Evolutionary conservation across 2,329 filamentous ascomycete species (phyloP).

Genomic region (Podosphaera fusca): DNA sequence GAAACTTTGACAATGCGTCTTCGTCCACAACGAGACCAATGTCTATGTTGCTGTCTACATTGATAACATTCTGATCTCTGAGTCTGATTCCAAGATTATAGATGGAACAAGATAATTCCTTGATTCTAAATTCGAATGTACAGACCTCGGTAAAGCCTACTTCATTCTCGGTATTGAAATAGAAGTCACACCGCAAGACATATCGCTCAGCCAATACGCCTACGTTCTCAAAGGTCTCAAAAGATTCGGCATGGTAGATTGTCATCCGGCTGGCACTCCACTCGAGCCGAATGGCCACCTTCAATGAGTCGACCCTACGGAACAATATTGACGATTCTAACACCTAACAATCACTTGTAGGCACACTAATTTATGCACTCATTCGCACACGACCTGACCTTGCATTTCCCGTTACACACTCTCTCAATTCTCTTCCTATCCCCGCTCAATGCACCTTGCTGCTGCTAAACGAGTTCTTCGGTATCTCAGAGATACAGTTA

Average conservation of each 20-base stretch:
- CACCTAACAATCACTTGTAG: not conserved
- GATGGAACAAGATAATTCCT: not conserved
- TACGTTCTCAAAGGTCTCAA: not conserved
- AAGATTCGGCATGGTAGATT: not conserved
- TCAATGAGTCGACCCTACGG: not conserved
- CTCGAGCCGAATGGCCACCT: not conserved
- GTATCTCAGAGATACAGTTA: not conserved
- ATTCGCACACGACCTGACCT: not conserved
- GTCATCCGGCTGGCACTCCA: not conserved
- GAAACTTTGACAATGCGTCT: no score
- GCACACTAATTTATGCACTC: not conserved
- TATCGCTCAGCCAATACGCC: not conserved
- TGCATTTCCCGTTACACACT: not conserved
- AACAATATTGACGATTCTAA: not conserved
- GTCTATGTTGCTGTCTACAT: slow-evolving; percentile 1
- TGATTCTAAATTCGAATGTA: not conserved
- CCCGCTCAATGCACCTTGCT: not conserved
- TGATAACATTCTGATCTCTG: not conserved
- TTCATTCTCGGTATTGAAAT: not conserved
- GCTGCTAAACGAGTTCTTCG: not conserved
- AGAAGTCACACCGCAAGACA: not conserved
- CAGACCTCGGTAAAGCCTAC: not conserved
- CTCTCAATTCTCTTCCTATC: not conserved
- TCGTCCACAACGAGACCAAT: not conserved
- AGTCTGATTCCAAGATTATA: not conserved